Conservation (phyloP, 2,329 filamentous ascomycete genomes). For the Didymella lethalis region DNA sequence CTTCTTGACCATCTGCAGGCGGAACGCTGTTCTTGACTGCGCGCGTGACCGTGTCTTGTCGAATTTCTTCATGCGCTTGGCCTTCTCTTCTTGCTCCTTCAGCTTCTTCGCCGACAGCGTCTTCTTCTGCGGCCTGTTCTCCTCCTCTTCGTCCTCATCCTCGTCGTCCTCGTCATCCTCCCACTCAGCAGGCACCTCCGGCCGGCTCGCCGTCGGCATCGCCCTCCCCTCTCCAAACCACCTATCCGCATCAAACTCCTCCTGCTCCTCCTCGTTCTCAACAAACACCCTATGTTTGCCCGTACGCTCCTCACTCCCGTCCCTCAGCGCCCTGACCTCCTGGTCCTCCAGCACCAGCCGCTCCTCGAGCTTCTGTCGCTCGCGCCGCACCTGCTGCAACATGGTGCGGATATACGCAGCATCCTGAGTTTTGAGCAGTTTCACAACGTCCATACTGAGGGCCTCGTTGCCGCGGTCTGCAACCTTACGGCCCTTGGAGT, state of each 20-base stretch:
- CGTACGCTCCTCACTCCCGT: conserved; percentile 35
- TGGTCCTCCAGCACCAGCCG: conserved; percentile 48
- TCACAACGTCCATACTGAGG: conserved; percentile 65
- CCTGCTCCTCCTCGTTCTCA: conserved; percentile 52
- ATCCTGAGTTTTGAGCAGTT: conserved; percentile 72
- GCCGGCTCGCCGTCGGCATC: conserved; percentile 23
- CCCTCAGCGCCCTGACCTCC: conserved; percentile 51
- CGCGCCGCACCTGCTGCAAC: conserved; percentile 62
- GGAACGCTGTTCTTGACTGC: conserved; percentile 58
- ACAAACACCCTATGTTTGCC: conserved; percentile 51
- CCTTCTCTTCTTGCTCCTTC: conserved; percentile 39
- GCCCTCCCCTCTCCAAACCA: conserved; percentile 51
- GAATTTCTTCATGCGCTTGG: conserved; percentile 42
- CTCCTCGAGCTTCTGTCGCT: conserved; percentile 60
- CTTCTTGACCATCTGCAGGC: conserved; percentile 61
- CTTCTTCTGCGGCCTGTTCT: conserved; percentile 23
- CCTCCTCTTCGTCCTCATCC: conserved; percentile 32
- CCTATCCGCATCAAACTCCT: conserved; percentile 51
- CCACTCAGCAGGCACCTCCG: conserved; percentile 37
- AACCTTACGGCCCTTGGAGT: conserved; percentile 54
- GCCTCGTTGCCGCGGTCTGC: conserved; percentile 57
- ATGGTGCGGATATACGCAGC: conserved; percentile 67
- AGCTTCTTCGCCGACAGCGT: conserved; percentile 44
- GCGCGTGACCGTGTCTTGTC: conserved; percentile 58
- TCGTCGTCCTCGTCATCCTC: conserved; percentile 37